Conservation (phyloP, 2,329 filamentous ascomycete genomes). For the Colletotrichum sp. region DNA sequence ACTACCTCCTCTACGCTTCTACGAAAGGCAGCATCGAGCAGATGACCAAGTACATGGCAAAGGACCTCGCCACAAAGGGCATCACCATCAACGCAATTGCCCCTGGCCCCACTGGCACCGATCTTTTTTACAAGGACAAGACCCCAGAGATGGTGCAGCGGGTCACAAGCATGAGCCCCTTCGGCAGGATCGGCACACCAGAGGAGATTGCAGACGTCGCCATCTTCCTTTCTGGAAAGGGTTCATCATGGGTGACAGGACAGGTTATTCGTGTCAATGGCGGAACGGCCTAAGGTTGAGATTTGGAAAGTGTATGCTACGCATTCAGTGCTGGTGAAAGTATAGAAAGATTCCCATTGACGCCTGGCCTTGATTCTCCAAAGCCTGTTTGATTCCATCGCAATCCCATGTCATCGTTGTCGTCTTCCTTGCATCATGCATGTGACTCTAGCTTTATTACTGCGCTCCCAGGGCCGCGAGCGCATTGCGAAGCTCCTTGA, state of each 20-base stretch:
- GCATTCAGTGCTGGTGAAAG: background rate
- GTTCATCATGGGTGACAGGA: constrained; percentile 49
- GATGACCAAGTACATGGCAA: constrained; percentile 58
- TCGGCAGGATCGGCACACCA: constrained; percentile 25
- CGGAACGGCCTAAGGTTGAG: constrained; percentile 26
- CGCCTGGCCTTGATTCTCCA: background rate
- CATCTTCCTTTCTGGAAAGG: constrained; percentile 30
- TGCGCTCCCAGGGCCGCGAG: constrained; percentile 71
- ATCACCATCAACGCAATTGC: constrained; percentile 49
- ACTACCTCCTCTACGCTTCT: constrained; percentile 57
- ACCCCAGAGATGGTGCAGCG: constrained; percentile 48
- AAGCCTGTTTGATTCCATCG: background rate
- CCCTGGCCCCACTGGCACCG: constrained; percentile 56
- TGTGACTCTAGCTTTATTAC: background rate
- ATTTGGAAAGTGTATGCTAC: background rate
- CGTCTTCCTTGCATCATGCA: background rate
- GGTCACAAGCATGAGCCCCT: constrained; percentile 32
- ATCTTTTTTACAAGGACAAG: constrained; percentile 59
- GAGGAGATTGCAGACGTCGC: constrained; percentile 49
- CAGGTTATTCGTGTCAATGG: constrained; percentile 45
- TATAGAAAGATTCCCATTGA: background rate
- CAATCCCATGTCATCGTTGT: background rate
- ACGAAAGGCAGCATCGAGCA: constrained; percentile 67
- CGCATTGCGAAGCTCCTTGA: constrained; percentile 82
- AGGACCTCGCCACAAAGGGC: constrained; percentile 54